Base-by-base conservation (phyloP, 2,329 filamentous ascomycete species). In the Trichoderma afroharzianum region DNA sequence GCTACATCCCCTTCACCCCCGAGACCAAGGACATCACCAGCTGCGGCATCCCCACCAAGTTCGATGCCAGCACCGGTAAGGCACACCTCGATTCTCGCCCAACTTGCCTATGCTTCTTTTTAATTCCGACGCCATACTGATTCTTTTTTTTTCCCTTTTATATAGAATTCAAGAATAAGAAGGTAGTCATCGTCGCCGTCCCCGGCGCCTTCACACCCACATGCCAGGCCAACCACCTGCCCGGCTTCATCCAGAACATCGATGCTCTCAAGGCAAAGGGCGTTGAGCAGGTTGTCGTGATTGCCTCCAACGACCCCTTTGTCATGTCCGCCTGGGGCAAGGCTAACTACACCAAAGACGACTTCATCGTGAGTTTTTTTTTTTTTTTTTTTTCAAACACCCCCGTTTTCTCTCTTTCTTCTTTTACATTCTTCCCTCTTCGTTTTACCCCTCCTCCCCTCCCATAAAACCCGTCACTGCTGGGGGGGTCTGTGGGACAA, bases 311-410 rank as follows among this genome's bases (percentile, higher is more conserved):
- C 83, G 94, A 97, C 83, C 85, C 91, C 74, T 97, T 87, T 80
- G 94, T 97, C 81, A 95, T 95, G 93, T 91, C 90, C 77, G 93
- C 92, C 69, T 96, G 93, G 93, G 92, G 90, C 83, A 97, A 97
- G 88, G 93, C 94, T 79, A 95, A 97, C 83, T 87, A 87, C 68
- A 86, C 95, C 79, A 91, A 88, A 79, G 89, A 90, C 74, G 91
- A 95, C 76, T 86, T 81, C 72, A 86, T 89, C 75, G 86, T 88
- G 76, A 76, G 86, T 81, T 68, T 68, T 47, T 58, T 32, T 28
- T 28, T 43, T 28, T 24, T 21, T 30, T 6, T 4, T 24, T 36
- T 26, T 66, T 9, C 18, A 33, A 18, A 14, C 14, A n/a, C 28
- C 18, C 32, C 28, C 24, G 28, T 14, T 28, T 53, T 5, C n/a